Conservation (phyloP, 2,329 filamentous ascomycete genomes). For the Emericellopsis atlantica region DNA sequence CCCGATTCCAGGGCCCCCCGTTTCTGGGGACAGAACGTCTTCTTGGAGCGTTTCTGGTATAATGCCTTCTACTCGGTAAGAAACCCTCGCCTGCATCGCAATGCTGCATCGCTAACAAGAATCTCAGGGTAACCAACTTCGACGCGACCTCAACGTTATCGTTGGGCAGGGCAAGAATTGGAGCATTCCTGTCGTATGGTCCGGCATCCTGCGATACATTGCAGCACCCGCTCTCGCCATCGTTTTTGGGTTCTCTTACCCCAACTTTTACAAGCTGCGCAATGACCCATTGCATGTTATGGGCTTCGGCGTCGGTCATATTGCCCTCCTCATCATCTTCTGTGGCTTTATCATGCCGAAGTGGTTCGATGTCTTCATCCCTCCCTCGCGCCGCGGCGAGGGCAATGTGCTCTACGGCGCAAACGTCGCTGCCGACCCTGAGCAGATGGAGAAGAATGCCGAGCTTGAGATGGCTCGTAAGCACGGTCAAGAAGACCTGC, state of each 20-base stretch:
- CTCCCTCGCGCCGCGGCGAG: conserved; percentile 28
- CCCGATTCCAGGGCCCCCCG: conserved; percentile 20
- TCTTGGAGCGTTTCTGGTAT: conserved; percentile 32
- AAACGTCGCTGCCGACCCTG: conserved; percentile 4
- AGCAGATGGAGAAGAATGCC: conserved; percentile 3
- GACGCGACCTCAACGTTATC: conserved; percentile 39
- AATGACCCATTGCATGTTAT: conserved; percentile 37
- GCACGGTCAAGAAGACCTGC: background rate
- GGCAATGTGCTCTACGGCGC: conserved; percentile 20
- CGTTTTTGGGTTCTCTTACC: conserved; percentile 38
- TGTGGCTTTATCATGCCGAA: conserved; percentile 36
- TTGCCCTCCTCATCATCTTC: conserved; percentile 31
- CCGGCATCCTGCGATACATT: conserved; percentile 34
- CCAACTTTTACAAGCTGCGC: conserved; percentile 30
- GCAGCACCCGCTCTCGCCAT: conserved; percentile 35
- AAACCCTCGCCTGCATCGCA: conserved; percentile 8
- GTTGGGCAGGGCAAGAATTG: conserved; percentile 42
- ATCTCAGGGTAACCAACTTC: conserved; percentile 40
- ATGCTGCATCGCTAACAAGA: background rate
- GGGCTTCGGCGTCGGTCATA: conserved; percentile 33
- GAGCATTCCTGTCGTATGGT: conserved; percentile 39
- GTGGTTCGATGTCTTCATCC: conserved; percentile 41
- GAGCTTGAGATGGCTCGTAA: conserved; percentile 1
- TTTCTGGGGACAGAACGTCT: conserved; percentile 25
- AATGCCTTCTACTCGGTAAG: conserved; percentile 38